Evolutionary conservation across 495 filamentous ascomycete genomes (phyloP).

Genomic region (Cercophora newfieldiana): DNA sequence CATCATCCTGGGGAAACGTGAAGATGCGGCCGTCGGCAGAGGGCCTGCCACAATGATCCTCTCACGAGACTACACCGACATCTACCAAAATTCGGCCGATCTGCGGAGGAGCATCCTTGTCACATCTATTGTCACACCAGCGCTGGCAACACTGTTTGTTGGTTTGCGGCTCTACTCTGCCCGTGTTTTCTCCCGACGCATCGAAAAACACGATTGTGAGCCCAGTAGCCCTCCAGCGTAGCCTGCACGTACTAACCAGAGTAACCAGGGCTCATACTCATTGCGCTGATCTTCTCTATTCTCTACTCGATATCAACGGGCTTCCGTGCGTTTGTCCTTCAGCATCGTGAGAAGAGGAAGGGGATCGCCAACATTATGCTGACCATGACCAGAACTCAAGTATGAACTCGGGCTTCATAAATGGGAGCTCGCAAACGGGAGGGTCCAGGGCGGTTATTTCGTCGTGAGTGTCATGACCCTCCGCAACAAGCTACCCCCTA

Average conservation of each 20-base stretch:
- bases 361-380: neutral
- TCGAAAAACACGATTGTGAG: constrained; percentile 30
- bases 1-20: neutral
- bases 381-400: constrained; percentile 7
- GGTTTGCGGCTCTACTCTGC: constrained; percentile 28
- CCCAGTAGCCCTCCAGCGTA: neutral
- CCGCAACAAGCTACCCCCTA: neutral
- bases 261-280: constrained; percentile 20
- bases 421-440: neutral
- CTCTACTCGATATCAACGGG: constrained; percentile 9
- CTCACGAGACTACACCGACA: neutral
- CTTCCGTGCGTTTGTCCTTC: constrained; percentile 17
- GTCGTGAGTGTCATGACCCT: neutral
- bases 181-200: constrained; percentile 16
- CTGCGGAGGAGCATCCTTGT: constrained; percentile 13
- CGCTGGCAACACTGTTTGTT: constrained; percentile 24
- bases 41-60: neutral
- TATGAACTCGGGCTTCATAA: constrained; percentile 15
- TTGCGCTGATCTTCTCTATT: constrained; percentile 14
- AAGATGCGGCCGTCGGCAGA: neutral
- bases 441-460: constrained; percentile 8
- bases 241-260: neutral
- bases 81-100: neutral
- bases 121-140: constrained; percentile 19
- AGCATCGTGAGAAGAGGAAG: no score